Percentiles rank a stretch among this genome's conserved stretches.
Conservation (phyloP, 2,329 filamentous ascomycete genomes). For the Hypoxylon sp. region DNA sequence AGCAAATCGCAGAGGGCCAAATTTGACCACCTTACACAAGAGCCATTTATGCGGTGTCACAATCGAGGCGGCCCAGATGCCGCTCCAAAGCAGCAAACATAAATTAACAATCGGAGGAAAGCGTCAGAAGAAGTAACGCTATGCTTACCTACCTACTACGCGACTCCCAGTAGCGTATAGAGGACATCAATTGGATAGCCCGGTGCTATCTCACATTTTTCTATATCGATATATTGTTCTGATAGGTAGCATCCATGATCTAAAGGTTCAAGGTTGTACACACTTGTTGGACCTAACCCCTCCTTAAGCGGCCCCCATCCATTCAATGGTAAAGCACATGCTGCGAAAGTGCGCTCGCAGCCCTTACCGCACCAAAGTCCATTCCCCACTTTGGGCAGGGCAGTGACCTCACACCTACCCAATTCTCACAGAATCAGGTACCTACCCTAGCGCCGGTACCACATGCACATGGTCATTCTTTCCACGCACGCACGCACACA, state of each 20-base stretch:
- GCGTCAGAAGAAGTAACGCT: conserved; percentile 26
- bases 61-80: conserved; percentile 7
- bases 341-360: conserved; percentile 11
- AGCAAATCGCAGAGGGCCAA: conserved; percentile 29
- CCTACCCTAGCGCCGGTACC: conserved; percentile 38
- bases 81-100: conserved; percentile 11
- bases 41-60: conserved; percentile 29
- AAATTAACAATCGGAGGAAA: conserved; percentile 6
- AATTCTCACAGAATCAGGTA: conserved; percentile 42
- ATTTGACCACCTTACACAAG: conserved; percentile 15
- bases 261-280: neutral
- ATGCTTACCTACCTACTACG: conserved; percentile 9
- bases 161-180: conserved; percentile 13
- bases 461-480: conserved; percentile 34
- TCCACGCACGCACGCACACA: conserved; percentile 16
- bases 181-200: conserved; percentile 25
- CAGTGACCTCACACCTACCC: conserved; percentile 46
- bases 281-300: neutral
- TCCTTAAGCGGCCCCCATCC: conserved; percentile 22
- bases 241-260: conserved; percentile 22
- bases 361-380: conserved; percentile 22
- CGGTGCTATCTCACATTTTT: conserved; percentile 15
- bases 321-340: conserved; percentile 26
- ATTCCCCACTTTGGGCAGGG: conserved; percentile 41
- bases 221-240: conserved; percentile 14